phyloP scores from a whole-genome alignment of 108 stramenopile species.

The Poteriospumella lacustris region DNA sequence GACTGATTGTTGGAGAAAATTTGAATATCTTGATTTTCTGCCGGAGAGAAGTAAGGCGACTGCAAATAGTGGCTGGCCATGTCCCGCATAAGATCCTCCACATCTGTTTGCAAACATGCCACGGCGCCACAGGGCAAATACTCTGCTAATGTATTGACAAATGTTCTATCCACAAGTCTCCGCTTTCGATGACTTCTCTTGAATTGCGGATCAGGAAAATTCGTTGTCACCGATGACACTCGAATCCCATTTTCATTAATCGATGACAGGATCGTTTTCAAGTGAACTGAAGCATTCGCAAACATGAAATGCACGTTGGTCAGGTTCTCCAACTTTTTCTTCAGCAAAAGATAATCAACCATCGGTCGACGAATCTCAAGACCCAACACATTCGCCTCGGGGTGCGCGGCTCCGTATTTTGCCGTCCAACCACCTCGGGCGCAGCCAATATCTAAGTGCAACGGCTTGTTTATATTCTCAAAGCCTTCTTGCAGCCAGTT shows the following conservation, averaged over 20 bases:
- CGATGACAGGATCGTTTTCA: background rate
- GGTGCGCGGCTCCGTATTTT: background rate
- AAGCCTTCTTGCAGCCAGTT: background rate
- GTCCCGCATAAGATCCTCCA: background rate
- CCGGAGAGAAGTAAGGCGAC: background rate
- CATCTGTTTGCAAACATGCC: constrained; percentile 10
- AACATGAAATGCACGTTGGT: constrained; percentile 12
- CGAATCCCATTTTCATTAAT: background rate
- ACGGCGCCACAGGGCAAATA: background rate
- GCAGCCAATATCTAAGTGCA: constrained; percentile 15
- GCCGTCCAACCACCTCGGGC: background rate
- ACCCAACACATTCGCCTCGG: constrained; percentile 5
- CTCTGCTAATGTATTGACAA: background rate
- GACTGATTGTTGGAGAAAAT: background rate
- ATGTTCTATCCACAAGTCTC: background rate
- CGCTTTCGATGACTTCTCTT: constrained; percentile 15
- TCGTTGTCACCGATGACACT: background rate
- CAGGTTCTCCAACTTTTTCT: background rate
- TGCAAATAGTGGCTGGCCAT: background rate
- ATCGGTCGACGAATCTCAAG: constrained; percentile 21
- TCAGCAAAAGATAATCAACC: background rate
- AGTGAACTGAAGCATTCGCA: background rate
- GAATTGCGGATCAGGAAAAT: constrained; percentile 25
- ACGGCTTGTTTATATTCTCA: background rate
- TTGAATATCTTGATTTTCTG: background rate